Conservation (phyloP, 805 yeast species). For the Candida ulmi region DNA sequence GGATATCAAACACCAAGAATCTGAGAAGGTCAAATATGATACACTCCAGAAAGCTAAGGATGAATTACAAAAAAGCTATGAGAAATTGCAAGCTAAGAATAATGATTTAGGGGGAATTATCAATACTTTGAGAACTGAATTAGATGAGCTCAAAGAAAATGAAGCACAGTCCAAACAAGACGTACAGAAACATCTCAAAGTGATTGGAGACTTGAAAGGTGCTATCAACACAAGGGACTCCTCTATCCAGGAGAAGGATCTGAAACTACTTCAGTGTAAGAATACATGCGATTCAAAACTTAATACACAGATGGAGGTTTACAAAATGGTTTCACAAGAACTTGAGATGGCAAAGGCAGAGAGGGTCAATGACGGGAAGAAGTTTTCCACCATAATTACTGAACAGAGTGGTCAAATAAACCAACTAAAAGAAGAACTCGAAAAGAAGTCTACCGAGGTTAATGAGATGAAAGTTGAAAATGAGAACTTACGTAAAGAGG, state of each 20-base stretch:
- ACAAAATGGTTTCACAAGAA: slow-evolving; percentile 25
- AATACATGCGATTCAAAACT: slow-evolving; percentile 29
- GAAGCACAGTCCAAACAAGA: slow-evolving; percentile 2
- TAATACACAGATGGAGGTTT: slow-evolving; percentile 29
- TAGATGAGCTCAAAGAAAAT: neutral
- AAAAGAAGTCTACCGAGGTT: slow-evolving; percentile 3
- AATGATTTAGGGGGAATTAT: neutral
- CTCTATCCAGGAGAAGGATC: slow-evolving; percentile 7
- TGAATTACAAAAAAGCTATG: slow-evolving; percentile 1
- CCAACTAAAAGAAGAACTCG: slow-evolving; percentile 19
- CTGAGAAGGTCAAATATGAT: slow-evolving; percentile 2
- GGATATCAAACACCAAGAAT: slow-evolving; percentile 15
- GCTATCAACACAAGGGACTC: slow-evolving; percentile 1
- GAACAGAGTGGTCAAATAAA: slow-evolving; percentile 1
- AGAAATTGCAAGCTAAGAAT: neutral
- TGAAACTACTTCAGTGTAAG: slow-evolving; percentile 14
- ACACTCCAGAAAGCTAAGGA: slow-evolving; percentile 3
- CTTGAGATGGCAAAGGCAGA: slow-evolving; percentile 21
- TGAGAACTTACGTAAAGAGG: too few relatives aligned
- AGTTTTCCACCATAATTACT: neutral
- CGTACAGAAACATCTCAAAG: neutral
- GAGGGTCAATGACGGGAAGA: slow-evolving; percentile 7
- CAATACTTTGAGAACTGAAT: neutral
- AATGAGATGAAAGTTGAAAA: too few relatives aligned
- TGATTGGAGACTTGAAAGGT: slow-evolving; percentile 1